These are phyloP conservation scores for Herpotrichia juniperi DNA, from an alignment of 2,329 filamentous ascomycete genomes.

Conservation along the genomic window DNA sequence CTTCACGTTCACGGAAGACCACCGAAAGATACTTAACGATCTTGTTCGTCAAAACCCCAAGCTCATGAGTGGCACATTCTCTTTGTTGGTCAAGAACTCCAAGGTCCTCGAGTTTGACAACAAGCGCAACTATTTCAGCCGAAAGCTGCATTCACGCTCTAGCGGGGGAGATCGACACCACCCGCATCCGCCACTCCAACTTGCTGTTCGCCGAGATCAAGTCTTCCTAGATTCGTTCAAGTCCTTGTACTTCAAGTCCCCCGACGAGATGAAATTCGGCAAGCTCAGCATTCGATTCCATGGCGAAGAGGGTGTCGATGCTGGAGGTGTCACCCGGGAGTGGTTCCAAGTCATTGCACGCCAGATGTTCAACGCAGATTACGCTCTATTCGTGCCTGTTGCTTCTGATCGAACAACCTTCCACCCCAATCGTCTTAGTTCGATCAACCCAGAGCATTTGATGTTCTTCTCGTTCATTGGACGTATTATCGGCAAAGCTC, in stretches of 20 bases:
- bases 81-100: conserved; percentile 94
- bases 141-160: conserved; percentile 81
- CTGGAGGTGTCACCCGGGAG: conserved; percentile 94
- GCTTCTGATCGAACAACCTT: conserved; percentile 98
- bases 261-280: conserved; percentile 98
- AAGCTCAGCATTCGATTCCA: conserved; percentile 98
- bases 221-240: conserved; percentile 99
- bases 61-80: conserved; percentile 98
- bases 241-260: conserved; percentile 94
- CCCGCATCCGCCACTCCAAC: conserved; percentile 77
- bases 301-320: conserved; percentile 96
- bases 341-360: conserved; percentile 98
- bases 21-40: conserved; percentile 96
- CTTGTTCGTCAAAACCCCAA: conserved; percentile 96
- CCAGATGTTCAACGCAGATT: conserved; percentile 99
- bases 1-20: conserved; percentile 97
- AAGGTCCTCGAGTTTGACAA: conserved; percentile 99
- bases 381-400: conserved; percentile 93
- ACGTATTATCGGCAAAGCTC: conserved; percentile 94
- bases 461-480: conserved; percentile 99
- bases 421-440: conserved; percentile 94
- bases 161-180: conserved; percentile 68
- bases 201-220: conserved; percentile 88
- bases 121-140: conserved; percentile 98
- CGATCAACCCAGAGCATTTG: conserved; percentile 92